Evolutionary conservation across 768 basidiomycete species (phyloP), one percentile per base, ranked within the genome.

Genomic region (Rhizopogon vulgaris): DNA sequence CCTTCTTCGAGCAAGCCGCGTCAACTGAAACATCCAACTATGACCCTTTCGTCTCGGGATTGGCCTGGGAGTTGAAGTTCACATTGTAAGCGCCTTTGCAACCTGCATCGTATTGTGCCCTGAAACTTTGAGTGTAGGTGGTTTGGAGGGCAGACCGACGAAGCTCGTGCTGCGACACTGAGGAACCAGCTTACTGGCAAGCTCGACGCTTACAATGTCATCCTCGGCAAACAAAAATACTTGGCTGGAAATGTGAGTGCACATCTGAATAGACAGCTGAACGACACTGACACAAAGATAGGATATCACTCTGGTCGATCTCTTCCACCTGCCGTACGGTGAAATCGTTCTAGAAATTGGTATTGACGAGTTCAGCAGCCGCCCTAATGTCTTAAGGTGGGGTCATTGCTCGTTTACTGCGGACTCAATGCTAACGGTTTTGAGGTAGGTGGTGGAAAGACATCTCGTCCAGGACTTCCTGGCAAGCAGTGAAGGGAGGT

Each of bases 1-100:
- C 76, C 2, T 62, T 76, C 10, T 78, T 80, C 54, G 79, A 82
- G 57, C 78, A 79, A 59, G 77, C 76, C 0, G 71, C 56, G 0
- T 77, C 76, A 8, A 67, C 77, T 54, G 85, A 87, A 64, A 42
- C 59, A 6, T 64, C 63, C 56, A 74, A 82, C 62, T 86, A 83
- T 53, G 73, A 83, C 47, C 58, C 71, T 0, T 69, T 58, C 41
- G 81, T 75, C 0, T 53, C 61, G 8, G 63, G 60, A 1, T 63
- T 79, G 5, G 72, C 71, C 3, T 56, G 47, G 9, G 81, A 86
- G 64, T 71, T 70, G 57, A 53, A 76, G 15, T 73, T 75, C 61
- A 76, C 76, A 52, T 62, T 55, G 79, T 82, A 53, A 52, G 76
- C 39, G 12, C 11, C 8, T 7, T 25, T n/a, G 37, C 18, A 15